Evolutionary conservation across 169 alveolate genomes (phyloP), one percentile per base, ranked within the genome.

Genomic region (Cryptosporidium sp.): DNA sequence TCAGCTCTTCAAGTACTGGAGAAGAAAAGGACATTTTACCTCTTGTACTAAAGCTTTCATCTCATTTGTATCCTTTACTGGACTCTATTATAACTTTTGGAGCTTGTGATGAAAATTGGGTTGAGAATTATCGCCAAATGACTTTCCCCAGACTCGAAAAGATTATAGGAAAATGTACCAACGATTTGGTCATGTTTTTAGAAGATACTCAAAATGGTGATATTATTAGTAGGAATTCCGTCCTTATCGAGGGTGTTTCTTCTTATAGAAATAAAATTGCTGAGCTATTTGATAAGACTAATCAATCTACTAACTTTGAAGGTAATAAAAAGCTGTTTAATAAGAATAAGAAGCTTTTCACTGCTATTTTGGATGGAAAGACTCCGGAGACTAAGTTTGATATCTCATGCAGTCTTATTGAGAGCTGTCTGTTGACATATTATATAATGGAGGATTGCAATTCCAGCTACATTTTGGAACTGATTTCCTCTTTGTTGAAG

Each of bases 101-200:
- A 14, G 23, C 21, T 29, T 62, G 23, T 21, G 39, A 80, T 10
- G 41, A 59, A 29, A 73, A 62, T 7, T 80, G 89, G 89, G 41
- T 26, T 43, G 75, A 61, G 50, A 41, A 31, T 62, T 80, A 80
- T 62, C 75, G 75, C 37, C 89, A 80, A 45, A 31, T 48, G 6
- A 45, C 45, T 8, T 80, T 48, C 43, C 89, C 89, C 16, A 80
- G 89, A 62, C 50, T 65, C 9, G 89, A 80, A 52, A 80, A 80
- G 65, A 80, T 65, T 43, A 21, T 65, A 2, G 65, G 69, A 18
- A 59, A 48, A 12, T 23, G 33, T 29, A 80, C 80, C 8, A 31
- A 26, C 43, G 69, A 80, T 37, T 61, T 80, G 6, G 29, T 80
- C 3, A 4, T 12, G 8, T 26, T 12, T 2, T 18, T 80, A 10